A percentile compares a stretch with the other conserved stretches of the same genome.
Conservation (phyloP, 1,284 basidiomycete species). For the Pyrrhoderma lamaoense region DNA sequence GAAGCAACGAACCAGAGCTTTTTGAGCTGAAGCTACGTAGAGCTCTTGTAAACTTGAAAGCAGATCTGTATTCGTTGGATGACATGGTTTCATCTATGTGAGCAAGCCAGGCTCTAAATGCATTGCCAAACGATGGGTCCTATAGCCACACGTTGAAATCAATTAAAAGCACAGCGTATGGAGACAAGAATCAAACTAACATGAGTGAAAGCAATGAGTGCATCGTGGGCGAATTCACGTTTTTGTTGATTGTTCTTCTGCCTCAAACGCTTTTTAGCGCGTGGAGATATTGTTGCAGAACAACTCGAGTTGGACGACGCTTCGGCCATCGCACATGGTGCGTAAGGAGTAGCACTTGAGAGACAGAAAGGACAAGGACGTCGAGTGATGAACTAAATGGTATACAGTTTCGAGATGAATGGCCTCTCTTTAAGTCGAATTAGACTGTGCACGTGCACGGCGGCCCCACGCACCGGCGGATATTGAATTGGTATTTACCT, state of each 20-base stretch:
- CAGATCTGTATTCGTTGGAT: slow-evolving; percentile 16
- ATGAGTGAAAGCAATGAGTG: slow-evolving; percentile 14
- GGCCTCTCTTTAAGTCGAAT: slow-evolving; percentile 2
- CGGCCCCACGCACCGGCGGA: slow-evolving; percentile 11
- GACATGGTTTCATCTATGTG: slow-evolving; percentile 12
- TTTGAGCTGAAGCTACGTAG: slow-evolving; percentile 15
- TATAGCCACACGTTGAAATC: neutral
- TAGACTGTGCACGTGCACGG: slow-evolving; percentile 13
- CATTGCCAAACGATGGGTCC: slow-evolving; percentile 16
- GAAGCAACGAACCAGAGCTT: slow-evolving; percentile 12
- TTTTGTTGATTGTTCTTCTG: slow-evolving; percentile 18
- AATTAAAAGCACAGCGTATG: neutral
- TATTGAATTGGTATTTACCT: slow-evolving; percentile 1
- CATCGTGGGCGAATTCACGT: slow-evolving; percentile 11
- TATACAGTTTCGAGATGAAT: neutral
- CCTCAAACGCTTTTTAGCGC: slow-evolving; percentile 11
- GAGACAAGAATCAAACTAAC: slow-evolving; percentile 4
- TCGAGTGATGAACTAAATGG: slow-evolving; percentile 7
- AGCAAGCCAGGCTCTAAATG: slow-evolving; percentile 18
- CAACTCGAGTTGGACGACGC: slow-evolving; percentile 8
- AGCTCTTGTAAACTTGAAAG: slow-evolving; percentile 16
- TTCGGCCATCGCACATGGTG: slow-evolving; percentile 18
- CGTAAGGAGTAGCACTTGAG: neutral
- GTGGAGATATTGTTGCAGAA: slow-evolving; percentile 3
- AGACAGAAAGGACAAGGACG: slow-evolving; percentile 3